Base-by-base conservation (phyloP, 2,329 filamentous ascomycete genomes). In the Clarireedia hainanense region DNA sequence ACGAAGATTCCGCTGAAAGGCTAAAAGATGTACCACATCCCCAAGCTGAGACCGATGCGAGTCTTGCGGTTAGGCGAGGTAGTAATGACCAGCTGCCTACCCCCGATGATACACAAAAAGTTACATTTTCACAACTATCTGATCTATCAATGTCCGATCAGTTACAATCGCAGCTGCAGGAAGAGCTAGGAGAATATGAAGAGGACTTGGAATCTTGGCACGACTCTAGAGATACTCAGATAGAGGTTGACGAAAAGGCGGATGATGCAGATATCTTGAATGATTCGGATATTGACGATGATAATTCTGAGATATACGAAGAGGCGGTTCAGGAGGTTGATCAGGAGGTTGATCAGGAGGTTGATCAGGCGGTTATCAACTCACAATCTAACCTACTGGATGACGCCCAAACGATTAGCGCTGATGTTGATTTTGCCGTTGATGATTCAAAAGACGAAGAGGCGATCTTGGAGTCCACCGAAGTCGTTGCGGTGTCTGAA, bases 41-140 rank as follows among this genome's bases (percentile, higher is more conserved):
- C 5, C 24, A 50, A 36, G 17, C 42, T 34, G 20, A 6, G 23
- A 5, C n/a, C 39, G 23, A 14, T 5, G 20, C 15, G 7, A 20
- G 15, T 23, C 36, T 24, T 3, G 10, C 37, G 27, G 37, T n/a
- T 27, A 50, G 36, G n/a, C 15, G 37, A 36, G 7, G 15, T 1
- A 34, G 10, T 4, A 57, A 42, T 20, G 27, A 15, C 14, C 54
- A 57, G 27, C 55, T 49, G n/a, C 43, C 20, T 9, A 54, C 55
- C 6, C 45, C 50, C 4, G 50, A 45, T n/a, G 43, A 57, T 20
- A 57, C 50, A n/a, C 50, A 54, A 48, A 45, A 45, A 39, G 24
- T 20, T 27, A n/a, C 24, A 5, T 4, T 39, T 36, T 30, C 40
- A 9, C n/a, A 55, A 6, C 36, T 43, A 14, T 17, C 39, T 37